Conservation (phyloP, 768 basidiomycete genomes). For the Saitozyma podzolica region DNA sequence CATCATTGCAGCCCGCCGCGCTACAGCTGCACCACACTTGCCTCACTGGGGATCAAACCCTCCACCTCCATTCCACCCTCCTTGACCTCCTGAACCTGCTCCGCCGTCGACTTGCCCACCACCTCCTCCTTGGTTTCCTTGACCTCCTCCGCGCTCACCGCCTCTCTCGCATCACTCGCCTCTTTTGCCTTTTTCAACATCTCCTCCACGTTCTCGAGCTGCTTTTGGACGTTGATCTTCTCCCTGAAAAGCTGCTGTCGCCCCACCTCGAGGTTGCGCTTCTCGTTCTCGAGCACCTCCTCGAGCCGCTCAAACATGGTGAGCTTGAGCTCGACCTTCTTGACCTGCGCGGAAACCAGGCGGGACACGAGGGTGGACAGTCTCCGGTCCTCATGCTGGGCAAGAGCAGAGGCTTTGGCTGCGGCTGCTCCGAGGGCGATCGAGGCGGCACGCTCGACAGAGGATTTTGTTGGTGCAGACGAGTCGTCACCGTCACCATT, state of each 20-base stretch:
- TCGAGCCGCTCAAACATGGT: slow-evolving; percentile 94
- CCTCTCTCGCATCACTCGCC: background rate
- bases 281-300: slow-evolving; percentile 85
- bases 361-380: slow-evolving; percentile 72
- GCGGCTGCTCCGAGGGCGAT: slow-evolving; percentile 88
- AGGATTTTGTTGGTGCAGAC: slow-evolving; percentile 58
- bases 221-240: slow-evolving; percentile 54
- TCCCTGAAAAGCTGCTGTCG: slow-evolving; percentile 78
- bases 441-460: slow-evolving; percentile 76
- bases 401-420: slow-evolving; percentile 75
- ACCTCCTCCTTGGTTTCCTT: slow-evolving; percentile 2
- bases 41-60: slow-evolving; percentile 17
- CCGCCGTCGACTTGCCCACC: slow-evolving; percentile 11
- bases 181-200: slow-evolving; percentile 38
- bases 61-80: slow-evolving; percentile 7
- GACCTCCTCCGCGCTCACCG: slow-evolving; percentile 2
- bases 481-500: slow-evolving; percentile 5
- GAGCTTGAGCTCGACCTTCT: slow-evolving; percentile 92
- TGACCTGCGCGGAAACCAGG: slow-evolving; percentile 72
- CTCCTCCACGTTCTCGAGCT: slow-evolving; percentile 44
- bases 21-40: slow-evolving; percentile 22
- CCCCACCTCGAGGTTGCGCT: slow-evolving; percentile 77
- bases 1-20: background rate
- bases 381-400: slow-evolving; percentile 75
- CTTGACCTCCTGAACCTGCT: slow-evolving; percentile 4